These are phyloP conservation scores for Perilla frutescens DNA, from an alignment of 257 asterid species.

Conservation along the genomic window DNA sequence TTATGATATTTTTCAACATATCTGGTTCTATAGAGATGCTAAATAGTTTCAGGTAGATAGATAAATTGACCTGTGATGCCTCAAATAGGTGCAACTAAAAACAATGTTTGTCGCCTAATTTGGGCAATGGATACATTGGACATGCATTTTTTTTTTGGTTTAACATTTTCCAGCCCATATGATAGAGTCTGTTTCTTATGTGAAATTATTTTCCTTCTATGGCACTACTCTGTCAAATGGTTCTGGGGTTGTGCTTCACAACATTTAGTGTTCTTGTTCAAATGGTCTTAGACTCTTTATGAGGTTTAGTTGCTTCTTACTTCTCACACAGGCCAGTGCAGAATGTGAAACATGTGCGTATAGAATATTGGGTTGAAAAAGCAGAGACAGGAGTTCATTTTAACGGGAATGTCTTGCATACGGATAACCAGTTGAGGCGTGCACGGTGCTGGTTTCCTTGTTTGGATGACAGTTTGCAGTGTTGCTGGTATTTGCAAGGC, in stretches of 20 bases:
- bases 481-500: slow-evolving; percentile 72
- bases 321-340: slow-evolving; percentile 76
- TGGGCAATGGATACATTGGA: slow-evolving; percentile 18
- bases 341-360: slow-evolving; percentile 77
- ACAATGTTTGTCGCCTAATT: slow-evolving; percentile 2
- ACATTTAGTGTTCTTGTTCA: slow-evolving; percentile 31
- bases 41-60: neutral
- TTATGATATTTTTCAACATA: slow-evolving; percentile 12
- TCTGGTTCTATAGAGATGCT: slow-evolving; percentile 21
- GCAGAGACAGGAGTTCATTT: slow-evolving; percentile 97
- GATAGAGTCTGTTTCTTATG: neutral
- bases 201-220: slow-evolving; percentile 12
- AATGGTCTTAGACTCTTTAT: slow-evolving; percentile 24
- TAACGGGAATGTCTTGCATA: slow-evolving; percentile 74
- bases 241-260: slow-evolving; percentile 8
- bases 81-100: slow-evolving; percentile 11
- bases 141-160: slow-evolving; percentile 16
- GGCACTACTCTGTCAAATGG: slow-evolving; percentile 16
- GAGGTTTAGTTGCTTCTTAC: slow-evolving; percentile 45
- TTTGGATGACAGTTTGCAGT: slow-evolving; percentile 90
- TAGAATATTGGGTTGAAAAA: slow-evolving; percentile 98
- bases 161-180: neutral
- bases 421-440: slow-evolving; percentile 94
- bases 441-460: slow-evolving; percentile 99
- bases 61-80: slow-evolving; percentile 15